Evolutionary conservation across 1,284 basidiomycete genomes (phyloP).

Genomic region (Boletellus deceptivus): DNA sequence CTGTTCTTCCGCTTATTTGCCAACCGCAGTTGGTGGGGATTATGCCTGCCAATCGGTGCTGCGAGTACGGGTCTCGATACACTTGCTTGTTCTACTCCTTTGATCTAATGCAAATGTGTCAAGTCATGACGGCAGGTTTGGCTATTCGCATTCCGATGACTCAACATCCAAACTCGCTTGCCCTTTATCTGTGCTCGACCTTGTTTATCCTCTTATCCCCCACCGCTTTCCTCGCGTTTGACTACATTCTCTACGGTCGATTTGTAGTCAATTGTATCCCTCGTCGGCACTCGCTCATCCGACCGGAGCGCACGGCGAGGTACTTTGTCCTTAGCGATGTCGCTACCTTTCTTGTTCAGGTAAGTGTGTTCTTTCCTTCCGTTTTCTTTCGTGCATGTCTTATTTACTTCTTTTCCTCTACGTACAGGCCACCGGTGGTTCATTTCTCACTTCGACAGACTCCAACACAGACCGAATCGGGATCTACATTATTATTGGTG

Average conservation of each 20-base stretch:
- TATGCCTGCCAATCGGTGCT: constrained; percentile 32
- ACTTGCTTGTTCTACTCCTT: too few species aligned
- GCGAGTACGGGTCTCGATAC: constrained; percentile 7
- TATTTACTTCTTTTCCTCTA: neutral
- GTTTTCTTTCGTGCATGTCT: neutral
- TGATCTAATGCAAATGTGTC: too few species aligned
- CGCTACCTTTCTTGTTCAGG: constrained; percentile 43
- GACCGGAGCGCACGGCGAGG: constrained; percentile 20
- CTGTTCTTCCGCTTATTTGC: constrained; percentile 17
- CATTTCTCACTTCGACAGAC: constrained; percentile 12
- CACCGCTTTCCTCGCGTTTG: constrained; percentile 31
- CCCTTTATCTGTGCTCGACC: constrained; percentile 9
- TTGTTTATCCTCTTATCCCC: constrained; percentile 24
- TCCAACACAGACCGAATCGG: constrained; percentile 10
- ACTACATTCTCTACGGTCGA: constrained; percentile 33
- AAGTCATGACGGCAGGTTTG: constrained; percentile 22
- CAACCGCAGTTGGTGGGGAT: constrained; percentile 29
- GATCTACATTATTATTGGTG: constrained; percentile 18
- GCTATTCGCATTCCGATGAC: constrained; percentile 15
- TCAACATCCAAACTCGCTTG: constrained; percentile 14
- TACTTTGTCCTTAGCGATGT: constrained; percentile 34
- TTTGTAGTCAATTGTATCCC: constrained; percentile 23
- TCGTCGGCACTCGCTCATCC: constrained; percentile 20
- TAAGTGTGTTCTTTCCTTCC: neutral
- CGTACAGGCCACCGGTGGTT: constrained; percentile 15